phyloP scores from a whole-genome alignment of 305 asterid genomes.

The Salvia sclarea region DNA sequence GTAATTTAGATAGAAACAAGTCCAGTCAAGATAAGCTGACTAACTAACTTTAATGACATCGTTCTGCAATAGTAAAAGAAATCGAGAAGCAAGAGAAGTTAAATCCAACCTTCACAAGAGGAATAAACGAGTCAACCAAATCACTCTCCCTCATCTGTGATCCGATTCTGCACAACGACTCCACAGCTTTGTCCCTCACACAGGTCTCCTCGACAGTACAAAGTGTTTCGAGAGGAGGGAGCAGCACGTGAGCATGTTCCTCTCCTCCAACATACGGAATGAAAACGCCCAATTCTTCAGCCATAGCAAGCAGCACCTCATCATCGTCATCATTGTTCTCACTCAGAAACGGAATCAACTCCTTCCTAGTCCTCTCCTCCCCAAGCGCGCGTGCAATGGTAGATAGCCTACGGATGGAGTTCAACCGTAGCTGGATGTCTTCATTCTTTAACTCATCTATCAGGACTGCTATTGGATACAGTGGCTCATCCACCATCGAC shows the following conservation, averaged over 20 bases:
- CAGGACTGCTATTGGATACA: conserved; percentile 90
- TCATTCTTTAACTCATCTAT: conserved; percentile 91
- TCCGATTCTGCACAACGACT: conserved; percentile 87
- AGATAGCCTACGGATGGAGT: conserved; percentile 77
- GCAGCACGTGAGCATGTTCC: conserved; percentile 83
- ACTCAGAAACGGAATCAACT: conserved; percentile 77
- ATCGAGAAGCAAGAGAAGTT: conserved; percentile 1
- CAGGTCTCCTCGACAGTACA: conserved; percentile 95
- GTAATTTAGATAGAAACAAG: conserved; percentile 29
- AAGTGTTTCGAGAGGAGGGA: conserved; percentile 88
- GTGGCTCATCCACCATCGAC: conserved; percentile 92
- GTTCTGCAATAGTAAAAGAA: conserved; percentile 4
- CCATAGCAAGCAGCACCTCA: conserved; percentile 88
- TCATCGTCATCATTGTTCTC: conserved; percentile 94
- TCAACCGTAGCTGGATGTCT: conserved; percentile 75
- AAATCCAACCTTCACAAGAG: conserved; percentile 79
- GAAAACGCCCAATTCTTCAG: conserved; percentile 87
- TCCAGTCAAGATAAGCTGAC: conserved; percentile 21
- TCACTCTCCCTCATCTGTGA: conserved; percentile 92
- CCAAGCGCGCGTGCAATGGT: conserved; percentile 98
- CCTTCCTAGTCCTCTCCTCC: conserved; percentile 88
- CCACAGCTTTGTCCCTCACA: conserved; percentile 93
- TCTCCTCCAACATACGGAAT: conserved; percentile 91
- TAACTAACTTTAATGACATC: background rate
- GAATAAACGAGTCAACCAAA: conserved; percentile 74